Evolutionary conservation across 2,329 filamentous ascomycete species (phyloP).

Genomic region (Fusarium pseudonygamai): DNA sequence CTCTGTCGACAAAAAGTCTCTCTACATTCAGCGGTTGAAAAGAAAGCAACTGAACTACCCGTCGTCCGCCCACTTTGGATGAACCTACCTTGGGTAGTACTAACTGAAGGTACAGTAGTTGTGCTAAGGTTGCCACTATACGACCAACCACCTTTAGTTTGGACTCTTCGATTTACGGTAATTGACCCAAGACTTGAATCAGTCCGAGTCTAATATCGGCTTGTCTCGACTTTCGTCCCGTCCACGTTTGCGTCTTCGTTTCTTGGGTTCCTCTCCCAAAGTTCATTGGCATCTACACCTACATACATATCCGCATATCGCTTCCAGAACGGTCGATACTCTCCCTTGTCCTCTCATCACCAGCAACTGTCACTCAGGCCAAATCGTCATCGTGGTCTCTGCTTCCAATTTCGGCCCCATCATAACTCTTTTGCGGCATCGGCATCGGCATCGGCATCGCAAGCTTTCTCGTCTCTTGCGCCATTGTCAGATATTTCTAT

Average conservation of each 20-base stretch:
- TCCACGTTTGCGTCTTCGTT: not conserved
- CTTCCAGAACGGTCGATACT: conserved; percentile 18
- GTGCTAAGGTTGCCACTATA: conserved; percentile 23
- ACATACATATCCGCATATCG: not conserved
- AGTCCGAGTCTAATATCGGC: conserved; percentile 3
- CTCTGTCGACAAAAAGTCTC: conserved; percentile 35
- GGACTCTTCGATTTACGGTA: not conserved
- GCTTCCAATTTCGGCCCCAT: not conserved
- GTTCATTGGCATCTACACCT: conserved; percentile 11
- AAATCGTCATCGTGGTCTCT: not conserved
- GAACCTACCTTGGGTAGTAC: not conserved
- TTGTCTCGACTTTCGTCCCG: conserved; percentile 6
- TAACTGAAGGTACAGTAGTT: not conserved
- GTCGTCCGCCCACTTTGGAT: not conserved
- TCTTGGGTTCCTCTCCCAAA: conserved; percentile 25
- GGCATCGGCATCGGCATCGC: conserved; percentile 25
- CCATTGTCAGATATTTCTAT: conserved; percentile 28
- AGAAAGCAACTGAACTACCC: not conserved
- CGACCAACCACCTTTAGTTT: conserved; percentile 36
- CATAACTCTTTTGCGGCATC: conserved; percentile 7
- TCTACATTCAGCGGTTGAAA: conserved; percentile 20
- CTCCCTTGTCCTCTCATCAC: not conserved
- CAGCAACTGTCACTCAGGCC: not conserved
- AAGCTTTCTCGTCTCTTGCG: conserved; percentile 15
- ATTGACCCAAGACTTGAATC: not conserved